Evolutionary conservation across 805 yeast genomes (phyloP).

Genomic region (Maudiozyma turicensis): DNA sequence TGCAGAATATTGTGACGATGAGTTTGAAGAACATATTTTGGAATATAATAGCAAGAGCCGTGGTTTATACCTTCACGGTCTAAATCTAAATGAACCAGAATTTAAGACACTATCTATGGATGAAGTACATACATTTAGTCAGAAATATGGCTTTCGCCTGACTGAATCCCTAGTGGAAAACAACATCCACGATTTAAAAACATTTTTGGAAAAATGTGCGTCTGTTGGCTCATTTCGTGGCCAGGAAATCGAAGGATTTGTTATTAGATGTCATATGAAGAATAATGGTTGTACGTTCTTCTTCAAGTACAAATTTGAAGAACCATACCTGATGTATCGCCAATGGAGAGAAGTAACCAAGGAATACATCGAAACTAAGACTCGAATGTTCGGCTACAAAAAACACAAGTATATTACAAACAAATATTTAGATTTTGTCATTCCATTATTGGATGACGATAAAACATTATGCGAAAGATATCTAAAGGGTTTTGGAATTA

Average conservation of each 20-base stretch:
- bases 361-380: conserved; percentile 33
- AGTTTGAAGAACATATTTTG: conserved; percentile 87
- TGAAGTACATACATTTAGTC: conserved; percentile 51
- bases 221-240: conserved; percentile 62
- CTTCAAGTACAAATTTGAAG: conserved; percentile 90
- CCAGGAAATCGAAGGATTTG: conserved; percentile 87
- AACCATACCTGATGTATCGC: conserved; percentile 86
- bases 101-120: conserved; percentile 60
- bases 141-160: conserved; percentile 58
- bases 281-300: conserved; percentile 42
- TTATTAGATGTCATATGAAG: conserved; percentile 50
- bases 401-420: conserved; percentile 53
- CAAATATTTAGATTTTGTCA: conserved; percentile 60
- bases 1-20: conserved; percentile 86
- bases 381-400: conserved; percentile 32
- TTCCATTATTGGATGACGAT: conserved; percentile 42
- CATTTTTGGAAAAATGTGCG: conserved; percentile 47
- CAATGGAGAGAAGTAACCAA: conserved; percentile 84
- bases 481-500: conserved; percentile 56
- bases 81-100: conserved; percentile 55
- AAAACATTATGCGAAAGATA: conserved; percentile 39
- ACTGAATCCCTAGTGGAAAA: conserved; percentile 39
- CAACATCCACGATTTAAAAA: conserved; percentile 34
- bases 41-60: conserved; percentile 56
- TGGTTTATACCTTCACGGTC: conserved; percentile 85